Evolutionary conservation across 2,329 filamentous ascomycete species (phyloP), one percentile per base, ranked within the genome.

Genomic region (Peltaster fructicola): DNA sequence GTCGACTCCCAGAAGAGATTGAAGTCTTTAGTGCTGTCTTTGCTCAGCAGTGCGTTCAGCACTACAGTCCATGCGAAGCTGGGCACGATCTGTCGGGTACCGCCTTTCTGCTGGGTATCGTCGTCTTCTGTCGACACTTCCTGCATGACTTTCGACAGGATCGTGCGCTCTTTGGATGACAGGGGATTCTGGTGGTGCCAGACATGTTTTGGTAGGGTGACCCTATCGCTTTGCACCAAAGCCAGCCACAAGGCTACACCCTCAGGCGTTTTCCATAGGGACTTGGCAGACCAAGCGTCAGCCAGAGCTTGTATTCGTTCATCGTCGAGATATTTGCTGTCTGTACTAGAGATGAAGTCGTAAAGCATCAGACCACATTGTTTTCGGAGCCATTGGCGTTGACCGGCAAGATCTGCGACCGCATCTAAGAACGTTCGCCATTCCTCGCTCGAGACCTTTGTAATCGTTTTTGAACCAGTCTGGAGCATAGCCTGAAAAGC

Each of bases 11-110:
- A 95, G 45, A 93, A 90, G 22, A 76, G 68, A 23, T 63, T 59
- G 44, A 92, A 82, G 13, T 58, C 53, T 4, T 41, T 37, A 9
- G 25, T 30, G 20, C 32, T 27, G 47, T 43, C 31, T 48, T 53
- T 26, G 31, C 32, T 29, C 41, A 31, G 35, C 33, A 63, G 37
- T 16, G 52, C 47, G 11, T 41, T 42, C n/a, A 92, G 50, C 11
- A 93, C 67, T 14, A 84, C 53, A 35, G 78, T 69, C 88, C 85
- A 93, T 1, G 81, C 79, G 47, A 90, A 91, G 40, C 82, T 79
- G 27, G 90, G 59, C 41, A 81, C 77, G 1, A 77, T 68, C 28
- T 72, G 81, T 10, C 43, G 32, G 20, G 36, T 84, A 32, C 71
- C 73, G 43, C 54, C 23, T 37, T 38, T 39, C 21, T 30, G 15